Evolutionary conservation across 495 filamentous ascomycete genomes (phyloP).

Genomic region (Podospora bellae-mahoneyi): DNA sequence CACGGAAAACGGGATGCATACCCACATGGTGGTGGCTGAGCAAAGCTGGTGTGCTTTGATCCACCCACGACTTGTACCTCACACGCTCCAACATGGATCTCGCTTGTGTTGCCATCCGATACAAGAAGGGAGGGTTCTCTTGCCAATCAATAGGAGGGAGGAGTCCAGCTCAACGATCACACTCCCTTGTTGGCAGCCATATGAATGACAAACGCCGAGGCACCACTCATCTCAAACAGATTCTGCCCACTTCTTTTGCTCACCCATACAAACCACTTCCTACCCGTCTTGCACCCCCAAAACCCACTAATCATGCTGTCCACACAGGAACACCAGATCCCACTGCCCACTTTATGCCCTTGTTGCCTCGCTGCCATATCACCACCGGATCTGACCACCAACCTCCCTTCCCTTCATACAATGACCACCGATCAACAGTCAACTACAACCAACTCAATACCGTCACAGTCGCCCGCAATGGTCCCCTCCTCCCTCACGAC

Average conservation of each 20-base stretch:
- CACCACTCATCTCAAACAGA: neutral
- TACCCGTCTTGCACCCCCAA: neutral
- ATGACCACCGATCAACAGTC: neutral
- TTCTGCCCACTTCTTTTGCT: neutral
- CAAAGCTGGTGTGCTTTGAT: neutral
- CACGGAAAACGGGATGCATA: neutral
- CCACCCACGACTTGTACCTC: neutral
- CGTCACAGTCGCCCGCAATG: neutral
- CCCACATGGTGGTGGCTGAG: neutral
- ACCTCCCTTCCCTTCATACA: neutral
- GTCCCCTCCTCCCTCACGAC: neutral
- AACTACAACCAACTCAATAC: neutral
- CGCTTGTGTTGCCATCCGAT: neutral
- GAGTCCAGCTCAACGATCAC: neutral
- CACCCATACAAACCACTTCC: neutral
- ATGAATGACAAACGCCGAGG: neutral
- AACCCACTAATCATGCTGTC: neutral
- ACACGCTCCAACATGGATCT: neutral
- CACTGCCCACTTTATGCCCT: neutral
- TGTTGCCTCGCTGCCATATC: neutral
- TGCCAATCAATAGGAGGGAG: slow-evolving; percentile 29
- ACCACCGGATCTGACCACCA: neutral
- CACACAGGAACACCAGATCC: neutral
- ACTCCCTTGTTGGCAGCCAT: neutral
- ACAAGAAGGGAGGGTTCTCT: neutral